A percentile compares a stretch with the other conserved stretches of the same genome.
phyloP scores from a whole-genome alignment of 2,329 filamentous ascomycete genomes.

The Paraphaeosphaeria sporulosa region DNA sequence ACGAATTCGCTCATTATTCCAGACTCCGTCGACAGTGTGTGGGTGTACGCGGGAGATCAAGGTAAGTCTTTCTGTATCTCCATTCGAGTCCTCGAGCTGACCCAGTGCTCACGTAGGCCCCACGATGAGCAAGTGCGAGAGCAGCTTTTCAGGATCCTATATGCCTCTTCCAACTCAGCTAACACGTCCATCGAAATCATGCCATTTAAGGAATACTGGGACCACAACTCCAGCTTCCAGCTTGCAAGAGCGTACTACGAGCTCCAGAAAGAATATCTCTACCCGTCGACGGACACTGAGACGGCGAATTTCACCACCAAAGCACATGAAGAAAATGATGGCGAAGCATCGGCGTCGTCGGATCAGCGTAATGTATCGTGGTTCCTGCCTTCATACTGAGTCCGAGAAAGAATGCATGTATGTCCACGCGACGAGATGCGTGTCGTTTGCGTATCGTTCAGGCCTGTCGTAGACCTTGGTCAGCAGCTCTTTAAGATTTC shows the following conservation, averaged over 20 bases:
- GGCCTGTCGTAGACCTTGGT: too few species aligned
- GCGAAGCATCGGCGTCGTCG: conserved; percentile 10
- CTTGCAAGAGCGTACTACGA: conserved; percentile 8
- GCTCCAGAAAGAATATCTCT: conserved; percentile 8
- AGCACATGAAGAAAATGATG: conserved; percentile 7
- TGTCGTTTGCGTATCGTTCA: too few species aligned
- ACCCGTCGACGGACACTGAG: conserved; percentile 5
- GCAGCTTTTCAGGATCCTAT: conserved; percentile 12
- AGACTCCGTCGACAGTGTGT: conserved; percentile 11
- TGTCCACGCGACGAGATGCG: too few species aligned
- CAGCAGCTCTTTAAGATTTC: too few species aligned
- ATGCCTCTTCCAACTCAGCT: conserved; percentile 10
- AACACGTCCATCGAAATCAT: conserved; percentile 11
- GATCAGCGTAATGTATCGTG: conserved; percentile 22
- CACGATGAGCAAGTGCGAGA: conserved; percentile 13
- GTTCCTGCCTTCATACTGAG: conserved; percentile 10
- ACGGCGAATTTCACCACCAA: conserved; percentile 10
- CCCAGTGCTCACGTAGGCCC: background rate
- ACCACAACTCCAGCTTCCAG: conserved; percentile 10
- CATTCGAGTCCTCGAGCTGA: background rate
- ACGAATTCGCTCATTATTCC: conserved; percentile 9
- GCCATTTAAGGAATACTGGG: conserved; percentile 15
- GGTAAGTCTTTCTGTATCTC: background rate
- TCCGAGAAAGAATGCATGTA: too few species aligned
- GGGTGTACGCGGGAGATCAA: conserved; percentile 8